Evolutionary conservation across 257 asterid species (phyloP).

Genomic region (Scutellaria galericulata): DNA sequence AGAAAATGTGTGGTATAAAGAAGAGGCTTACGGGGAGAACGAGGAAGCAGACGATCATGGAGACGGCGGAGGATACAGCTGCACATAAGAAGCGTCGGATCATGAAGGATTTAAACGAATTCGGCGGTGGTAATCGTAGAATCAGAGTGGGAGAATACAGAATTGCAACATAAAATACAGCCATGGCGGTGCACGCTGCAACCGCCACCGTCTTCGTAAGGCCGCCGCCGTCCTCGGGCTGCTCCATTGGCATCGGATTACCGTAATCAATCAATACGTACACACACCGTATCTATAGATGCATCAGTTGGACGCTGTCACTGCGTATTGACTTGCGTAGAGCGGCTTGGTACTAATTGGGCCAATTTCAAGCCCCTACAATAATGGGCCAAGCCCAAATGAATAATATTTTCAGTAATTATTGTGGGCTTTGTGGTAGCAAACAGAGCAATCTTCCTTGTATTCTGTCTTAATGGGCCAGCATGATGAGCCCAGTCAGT

Average conservation of each 20-base stretch:
- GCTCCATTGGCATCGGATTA: slow-evolving; percentile 52
- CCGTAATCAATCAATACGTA: slow-evolving; percentile 2
- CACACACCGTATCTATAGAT: slow-evolving; percentile 22
- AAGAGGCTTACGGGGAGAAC: slow-evolving; percentile 66
- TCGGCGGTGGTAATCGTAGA: slow-evolving; percentile 81
- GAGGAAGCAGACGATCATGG: slow-evolving; percentile 62
- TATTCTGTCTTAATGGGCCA: too few relatives aligned
- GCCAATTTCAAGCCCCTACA: neutral
- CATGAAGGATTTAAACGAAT: slow-evolving; percentile 65
- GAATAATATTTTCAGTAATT: too few relatives aligned
- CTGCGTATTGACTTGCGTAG: slow-evolving; percentile 35
- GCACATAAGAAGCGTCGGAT: slow-evolving; percentile 88
- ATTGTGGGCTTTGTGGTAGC: too few relatives aligned
- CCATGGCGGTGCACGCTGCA: slow-evolving; percentile 66
- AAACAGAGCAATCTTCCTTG: too few relatives aligned
- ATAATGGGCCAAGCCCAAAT: neutral
- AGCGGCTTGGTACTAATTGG: slow-evolving; percentile 28
- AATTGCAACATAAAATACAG: slow-evolving; percentile 76
- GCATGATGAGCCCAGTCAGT: too few relatives aligned
- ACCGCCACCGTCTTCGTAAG: slow-evolving; percentile 61
- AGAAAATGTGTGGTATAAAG: neutral
- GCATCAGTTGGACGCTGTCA: slow-evolving; percentile 22
- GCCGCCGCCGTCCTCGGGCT: slow-evolving; percentile 35
- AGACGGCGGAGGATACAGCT: slow-evolving; percentile 68
- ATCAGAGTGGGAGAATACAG: slow-evolving; percentile 78